A percentile compares a stretch with the other conserved stretches of the same genome.
phyloP scores from a whole-genome alignment of 2,329 filamentous ascomycete genomes.

The Xylaria hypoxylon region DNA sequence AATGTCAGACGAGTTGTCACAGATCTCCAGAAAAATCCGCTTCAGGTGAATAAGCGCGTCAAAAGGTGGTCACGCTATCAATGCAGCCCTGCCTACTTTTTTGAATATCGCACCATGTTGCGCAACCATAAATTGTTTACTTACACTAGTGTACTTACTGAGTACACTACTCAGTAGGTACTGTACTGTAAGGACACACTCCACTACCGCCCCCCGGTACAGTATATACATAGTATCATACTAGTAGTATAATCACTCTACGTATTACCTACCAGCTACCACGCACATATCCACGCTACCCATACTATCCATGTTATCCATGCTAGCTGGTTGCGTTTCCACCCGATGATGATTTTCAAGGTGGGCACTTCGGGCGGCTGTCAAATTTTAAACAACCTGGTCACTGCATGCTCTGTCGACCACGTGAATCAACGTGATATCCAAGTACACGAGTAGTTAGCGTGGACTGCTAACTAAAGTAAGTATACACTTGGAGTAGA shows the following conservation, averaged over 20 bases:
- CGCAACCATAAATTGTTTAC: neutral
- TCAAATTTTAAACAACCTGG: conserved; percentile 37
- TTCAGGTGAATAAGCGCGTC: conserved; percentile 31
- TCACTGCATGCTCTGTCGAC: conserved; percentile 34
- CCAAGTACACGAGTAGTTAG: neutral
- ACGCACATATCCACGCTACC: conserved; percentile 4
- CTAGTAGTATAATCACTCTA: neutral
- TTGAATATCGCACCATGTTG: conserved; percentile 20
- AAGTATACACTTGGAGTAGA: too few species aligned
- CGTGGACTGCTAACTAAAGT: neutral
- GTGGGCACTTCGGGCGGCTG: conserved; percentile 33
- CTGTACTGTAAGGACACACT: too few species aligned
- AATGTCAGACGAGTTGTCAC: conserved; percentile 29
- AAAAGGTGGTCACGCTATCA: conserved; percentile 29
- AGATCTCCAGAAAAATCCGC: conserved; percentile 30
- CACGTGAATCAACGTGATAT: conserved; percentile 37
- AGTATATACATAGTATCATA: neutral
- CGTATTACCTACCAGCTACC: neutral
- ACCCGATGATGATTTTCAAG: conserved; percentile 27
- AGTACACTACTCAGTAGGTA: conserved; percentile 1
- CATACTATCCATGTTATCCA: too few species aligned
- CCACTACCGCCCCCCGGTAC: neutral
- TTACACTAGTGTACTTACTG: neutral
- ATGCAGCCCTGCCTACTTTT: conserved; percentile 28
- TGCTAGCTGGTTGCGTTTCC: conserved; percentile 21